Evolutionary conservation across 176 grass and related monocot genomes (phyloP).

Genomic region (Bothriochloa decipiens): DNA sequence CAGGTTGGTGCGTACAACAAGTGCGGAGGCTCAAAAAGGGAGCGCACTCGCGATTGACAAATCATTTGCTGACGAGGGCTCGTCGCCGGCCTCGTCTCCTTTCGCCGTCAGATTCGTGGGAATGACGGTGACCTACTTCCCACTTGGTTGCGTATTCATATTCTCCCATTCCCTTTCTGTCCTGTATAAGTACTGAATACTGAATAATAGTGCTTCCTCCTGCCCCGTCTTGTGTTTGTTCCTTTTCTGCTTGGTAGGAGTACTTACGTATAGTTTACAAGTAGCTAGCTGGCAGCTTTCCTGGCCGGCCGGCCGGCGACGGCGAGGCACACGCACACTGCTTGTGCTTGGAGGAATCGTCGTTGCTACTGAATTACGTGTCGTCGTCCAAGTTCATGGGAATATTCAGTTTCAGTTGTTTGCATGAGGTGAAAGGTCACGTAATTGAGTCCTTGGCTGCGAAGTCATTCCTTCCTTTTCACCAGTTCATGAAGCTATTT

Average conservation of each 20-base stretch:
- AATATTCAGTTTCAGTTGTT: background rate
- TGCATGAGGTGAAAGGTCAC: background rate
- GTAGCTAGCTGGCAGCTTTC: background rate
- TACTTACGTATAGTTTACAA: background rate
- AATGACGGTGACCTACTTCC: background rate
- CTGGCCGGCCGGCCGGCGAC: slow-evolving; percentile 17
- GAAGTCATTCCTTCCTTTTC: slow-evolving; percentile 33
- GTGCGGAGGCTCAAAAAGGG: too few relatives aligned
- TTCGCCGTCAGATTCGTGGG: slow-evolving; percentile 18
- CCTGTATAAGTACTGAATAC: background rate
- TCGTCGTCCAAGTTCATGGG: background rate
- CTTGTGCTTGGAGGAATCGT: background rate
- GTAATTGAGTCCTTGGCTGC: background rate
- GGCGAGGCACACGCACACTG: background rate
- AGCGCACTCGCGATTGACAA: background rate
- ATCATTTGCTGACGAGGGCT: background rate
- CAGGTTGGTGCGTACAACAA: background rate
- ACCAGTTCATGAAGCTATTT: background rate
- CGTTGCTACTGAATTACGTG: background rate
- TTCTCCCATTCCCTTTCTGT: background rate
- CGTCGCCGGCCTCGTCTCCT: background rate
- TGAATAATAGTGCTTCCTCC: background rate
- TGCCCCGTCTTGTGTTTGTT: background rate
- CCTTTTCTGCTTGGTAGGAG: background rate
- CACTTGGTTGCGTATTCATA: background rate